Evolutionary conservation across 169 alveolate species (phyloP).

Genomic region (Miamiensis avidus): DNA sequence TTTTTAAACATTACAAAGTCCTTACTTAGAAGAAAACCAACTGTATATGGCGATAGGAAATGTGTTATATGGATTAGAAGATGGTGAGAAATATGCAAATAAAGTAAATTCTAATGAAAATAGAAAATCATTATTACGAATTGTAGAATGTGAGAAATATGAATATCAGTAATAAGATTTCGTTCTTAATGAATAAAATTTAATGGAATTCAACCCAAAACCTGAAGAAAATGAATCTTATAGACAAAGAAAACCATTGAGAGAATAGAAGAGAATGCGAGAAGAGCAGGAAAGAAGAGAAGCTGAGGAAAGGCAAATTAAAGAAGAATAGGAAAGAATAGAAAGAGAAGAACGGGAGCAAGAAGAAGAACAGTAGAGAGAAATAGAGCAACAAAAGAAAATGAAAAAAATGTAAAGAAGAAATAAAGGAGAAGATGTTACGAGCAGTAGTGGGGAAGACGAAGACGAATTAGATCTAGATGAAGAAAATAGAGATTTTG

Average conservation of each 20-base stretch:
- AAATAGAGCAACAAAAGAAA: neutral
- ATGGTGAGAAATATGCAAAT: neutral
- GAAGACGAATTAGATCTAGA: neutral
- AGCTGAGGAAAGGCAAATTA: too few species aligned
- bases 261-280: neutral
- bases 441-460: neutral
- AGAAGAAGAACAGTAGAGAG: neutral
- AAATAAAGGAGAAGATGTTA: neutral
- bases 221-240: neutral
- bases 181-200: too few species aligned
- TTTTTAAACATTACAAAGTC: too few species aligned
- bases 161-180: neutral
- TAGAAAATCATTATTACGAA: too few species aligned
- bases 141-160: neutral
- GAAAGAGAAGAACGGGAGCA: neutral
- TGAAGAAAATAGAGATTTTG: too few species aligned
- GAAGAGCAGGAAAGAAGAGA: neutral
- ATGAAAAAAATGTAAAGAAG: neutral
- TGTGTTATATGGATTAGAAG: neutral
- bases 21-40: neutral
- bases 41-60: neutral
- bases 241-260: neutral
- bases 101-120: neutral
- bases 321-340: neutral
- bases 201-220: neutral